These are phyloP conservation scores for Osmanthus fragrans DNA, from an alignment of 257 asterid genomes.

Conservation along the genomic window DNA sequence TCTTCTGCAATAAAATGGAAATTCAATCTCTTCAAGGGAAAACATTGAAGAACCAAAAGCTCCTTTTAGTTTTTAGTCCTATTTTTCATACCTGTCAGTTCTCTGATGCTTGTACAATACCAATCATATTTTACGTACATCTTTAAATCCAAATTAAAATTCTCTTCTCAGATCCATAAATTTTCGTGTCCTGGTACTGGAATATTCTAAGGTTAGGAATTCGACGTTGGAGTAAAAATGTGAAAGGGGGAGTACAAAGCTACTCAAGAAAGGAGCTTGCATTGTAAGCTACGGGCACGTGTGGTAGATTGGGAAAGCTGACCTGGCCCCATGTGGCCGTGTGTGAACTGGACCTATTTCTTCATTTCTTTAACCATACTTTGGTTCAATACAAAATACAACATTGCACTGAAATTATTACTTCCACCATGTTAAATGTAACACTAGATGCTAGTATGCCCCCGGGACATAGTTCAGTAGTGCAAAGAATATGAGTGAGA, in stretches of 20 bases:
- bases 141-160: too few relatives aligned
- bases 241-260: conserved; percentile 7
- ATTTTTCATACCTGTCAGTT: background rate
- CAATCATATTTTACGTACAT: background rate
- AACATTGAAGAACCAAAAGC: conserved; percentile 14
- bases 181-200: background rate
- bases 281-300: conserved; percentile 46
- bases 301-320: conserved; percentile 29
- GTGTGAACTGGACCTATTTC: background rate
- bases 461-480: too few relatives aligned
- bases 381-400: conserved; percentile 19
- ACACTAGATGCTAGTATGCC: background rate
- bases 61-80: background rate
- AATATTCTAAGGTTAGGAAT: conserved; percentile 5
- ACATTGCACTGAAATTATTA: conserved; percentile 6
- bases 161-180: background rate
- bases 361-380: background rate
- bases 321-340: conserved; percentile 31
- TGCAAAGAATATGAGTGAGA: too few relatives aligned
- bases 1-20: conserved; percentile 16
- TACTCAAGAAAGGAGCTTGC: conserved; percentile 34
- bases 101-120: background rate
- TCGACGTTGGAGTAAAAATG: background rate
- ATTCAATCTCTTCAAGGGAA: conserved; percentile 20
- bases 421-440: background rate